Evolutionary conservation across 441 rosid species (phyloP), one percentile per base, ranked within the genome.

Genomic region (Sinapis alba): DNA sequence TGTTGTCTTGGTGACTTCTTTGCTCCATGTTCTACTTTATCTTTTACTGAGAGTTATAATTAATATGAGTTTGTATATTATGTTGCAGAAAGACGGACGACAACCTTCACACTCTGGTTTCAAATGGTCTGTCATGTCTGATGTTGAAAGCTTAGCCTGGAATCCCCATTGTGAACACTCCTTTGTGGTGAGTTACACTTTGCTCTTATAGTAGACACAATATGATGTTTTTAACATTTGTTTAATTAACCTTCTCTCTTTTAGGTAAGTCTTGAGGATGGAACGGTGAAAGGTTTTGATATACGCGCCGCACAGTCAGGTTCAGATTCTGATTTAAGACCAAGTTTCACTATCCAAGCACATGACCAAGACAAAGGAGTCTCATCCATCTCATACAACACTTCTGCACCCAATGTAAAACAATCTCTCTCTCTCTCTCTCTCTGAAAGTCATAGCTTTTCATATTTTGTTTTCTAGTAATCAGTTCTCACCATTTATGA

Each of bases 121-220:
- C n/a, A n/a, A n/a, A n/a, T n/a, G n/a, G n/a, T n/a, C n/a, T n/a
- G n/a, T n/a, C n/a, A n/a, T n/a, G n/a, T n/a, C n/a, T n/a, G n/a
- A 95, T 43, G 92, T 95, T 18, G 99, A 95, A 84, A 86, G 90
- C 84, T 86, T 92, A 88, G 90, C 87, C 5, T 95, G 98, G 99
- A 88, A 95, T 89, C 96, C 98, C 3, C 97, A 90, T 65, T 65
- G 83, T 60, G 92, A 83, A 71, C 87, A 88, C 77, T 87, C 89
- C 38, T 95, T 89, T 85, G 97, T 90, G 96, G 98, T 95, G 70
- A 54, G 78, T 83, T 71, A 77, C 79, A 72, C 36, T 65, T 65
- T 64, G 18, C 32, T 61, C 74, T 19, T 43, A 26, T 13, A 2
- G 12, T 32, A 57, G 45, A 47, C 27, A 47, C 27, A 28, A 11